Conservation (phyloP, 352 stramenopile genomes). For the Pelagophyceae sp. region DNA sequence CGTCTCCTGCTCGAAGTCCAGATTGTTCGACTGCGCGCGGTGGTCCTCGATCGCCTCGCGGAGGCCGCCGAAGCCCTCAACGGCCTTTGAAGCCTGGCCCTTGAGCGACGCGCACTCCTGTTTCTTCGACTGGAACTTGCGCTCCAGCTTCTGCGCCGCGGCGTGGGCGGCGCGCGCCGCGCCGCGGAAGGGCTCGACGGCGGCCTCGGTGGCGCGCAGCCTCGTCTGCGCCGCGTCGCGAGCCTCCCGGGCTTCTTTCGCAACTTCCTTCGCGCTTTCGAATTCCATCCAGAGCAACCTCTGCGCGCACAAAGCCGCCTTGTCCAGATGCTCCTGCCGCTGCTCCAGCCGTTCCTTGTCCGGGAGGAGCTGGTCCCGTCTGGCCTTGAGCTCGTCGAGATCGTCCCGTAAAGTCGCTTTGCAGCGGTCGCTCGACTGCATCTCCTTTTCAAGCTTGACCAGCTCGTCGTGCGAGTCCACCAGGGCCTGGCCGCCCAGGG, state of each 20-base stretch:
- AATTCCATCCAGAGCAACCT: conserved; percentile 49
- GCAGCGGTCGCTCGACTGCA: conserved; percentile 31
- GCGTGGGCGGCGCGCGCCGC: conserved; percentile 18
- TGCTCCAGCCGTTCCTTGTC: conserved; percentile 49
- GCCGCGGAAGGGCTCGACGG: background rate
- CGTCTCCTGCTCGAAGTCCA: too few species aligned
- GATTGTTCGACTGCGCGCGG: too few species aligned
- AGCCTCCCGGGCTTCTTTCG: conserved; percentile 36
- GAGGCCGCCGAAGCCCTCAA: conserved; percentile 32
- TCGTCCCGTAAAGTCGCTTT: conserved; percentile 35
- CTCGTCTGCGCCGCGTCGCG: conserved; percentile 34
- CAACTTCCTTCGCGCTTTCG: conserved; percentile 34
- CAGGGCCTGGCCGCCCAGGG: conserved; percentile 36
- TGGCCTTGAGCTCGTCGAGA: conserved; percentile 38
- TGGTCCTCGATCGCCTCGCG: conserved; percentile 25
- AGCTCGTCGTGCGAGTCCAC: conserved; percentile 45
- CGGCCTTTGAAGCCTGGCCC: too few species aligned
- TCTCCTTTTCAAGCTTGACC: conserved; percentile 43
- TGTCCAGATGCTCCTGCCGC: conserved; percentile 34
- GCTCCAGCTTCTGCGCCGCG: conserved; percentile 19
- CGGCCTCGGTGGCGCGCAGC: too few species aligned
- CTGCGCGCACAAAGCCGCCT: conserved; percentile 44
- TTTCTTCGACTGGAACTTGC: conserved; percentile 30
- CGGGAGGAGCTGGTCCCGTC: conserved; percentile 40
- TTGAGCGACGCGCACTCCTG: conserved; percentile 13